Base-by-base conservation (phyloP, 352 stramenopile genomes). In the Thraustochytrium striatum region DNA sequence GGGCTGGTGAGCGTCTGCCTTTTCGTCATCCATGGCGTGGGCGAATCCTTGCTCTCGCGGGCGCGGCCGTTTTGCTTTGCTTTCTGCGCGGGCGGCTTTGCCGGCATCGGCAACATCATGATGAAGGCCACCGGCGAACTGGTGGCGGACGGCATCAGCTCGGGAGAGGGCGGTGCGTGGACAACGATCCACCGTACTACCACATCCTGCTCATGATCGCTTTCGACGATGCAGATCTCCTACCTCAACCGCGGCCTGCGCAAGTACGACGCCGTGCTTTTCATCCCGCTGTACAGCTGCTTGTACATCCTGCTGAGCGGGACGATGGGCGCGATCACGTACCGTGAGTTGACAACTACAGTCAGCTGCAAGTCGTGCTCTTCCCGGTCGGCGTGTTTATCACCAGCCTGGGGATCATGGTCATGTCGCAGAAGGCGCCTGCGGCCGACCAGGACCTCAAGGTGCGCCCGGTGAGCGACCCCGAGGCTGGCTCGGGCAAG, bases 71-170 rank as follows among this genome's bases (percentile, higher is more conserved):
- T 61, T 9, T 32, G 65, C 0, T 75, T 61, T 3, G 65, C 65
- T 32, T 44, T 75, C 36, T 75, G 65, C 52, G 65, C 65, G n/a
- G 65, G 65, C n/a, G 65, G 30, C 65, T 75, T 75, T 75, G 65
- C 41, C 8, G 65, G 65, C 32, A 61, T 75, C n/a, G 65, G 65
- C 0, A 75, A 75, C 47, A 32, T 75, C 8, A 61, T 75, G 9
- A 61, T 75, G 41, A 75, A 75, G 65, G 65, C 65, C 3, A 75
- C 65, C 16, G 65, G 65, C 21, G 65, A 75, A 32, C 43, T 75
- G 19, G 65, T 43, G 7, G 43, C 58, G 41, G 65, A 30, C 19
- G 50, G 65, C 32, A 61, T 62, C 52, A 55, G 47, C 47, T 21
- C 16, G 16, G n/a, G n/a, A n/a, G n/a, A n/a, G n/a, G 47, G 47